These are phyloP conservation scores for Hygrophila difformis DNA, from an alignment of 257 asterid genomes.

Conservation along the genomic window DNA sequence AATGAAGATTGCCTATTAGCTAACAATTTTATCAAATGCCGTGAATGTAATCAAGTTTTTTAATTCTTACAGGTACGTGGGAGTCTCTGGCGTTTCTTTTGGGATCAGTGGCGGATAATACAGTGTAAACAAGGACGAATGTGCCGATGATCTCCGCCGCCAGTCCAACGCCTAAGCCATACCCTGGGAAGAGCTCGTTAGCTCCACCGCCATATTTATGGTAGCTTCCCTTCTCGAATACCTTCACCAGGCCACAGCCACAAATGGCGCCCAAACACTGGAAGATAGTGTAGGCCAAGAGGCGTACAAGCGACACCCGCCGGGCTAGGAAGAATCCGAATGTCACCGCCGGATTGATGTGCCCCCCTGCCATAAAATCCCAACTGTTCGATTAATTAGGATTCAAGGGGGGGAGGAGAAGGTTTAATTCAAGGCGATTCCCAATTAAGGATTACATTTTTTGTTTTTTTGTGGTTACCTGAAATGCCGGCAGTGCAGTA, in stretches of 20 bases:
- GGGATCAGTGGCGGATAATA: slow-evolving; percentile 46
- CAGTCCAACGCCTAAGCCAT: slow-evolving; percentile 36
- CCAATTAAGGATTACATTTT: no score
- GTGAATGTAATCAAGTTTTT: no score
- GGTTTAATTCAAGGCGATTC: no score
- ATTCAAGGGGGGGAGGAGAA: no score
- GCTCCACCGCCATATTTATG: slow-evolving; percentile 37
- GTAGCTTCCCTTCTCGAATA: slow-evolving; percentile 28
- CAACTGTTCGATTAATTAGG: neutral
- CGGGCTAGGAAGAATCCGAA: slow-evolving; percentile 40
- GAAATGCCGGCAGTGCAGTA: slow-evolving; percentile 40
- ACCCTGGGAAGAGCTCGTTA: slow-evolving; percentile 20
- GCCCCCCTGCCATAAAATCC: slow-evolving; percentile 24
- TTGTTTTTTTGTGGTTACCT: slow-evolving; percentile 9
- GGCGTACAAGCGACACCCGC: slow-evolving; percentile 37
- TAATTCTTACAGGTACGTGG: slow-evolving; percentile 33
- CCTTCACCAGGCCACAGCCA: slow-evolving; percentile 40
- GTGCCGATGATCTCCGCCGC: slow-evolving; percentile 46
- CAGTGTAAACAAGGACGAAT: slow-evolving; percentile 42
- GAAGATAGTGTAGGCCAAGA: slow-evolving; percentile 36
- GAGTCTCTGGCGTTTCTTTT: slow-evolving; percentile 51
- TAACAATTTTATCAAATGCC: no score
- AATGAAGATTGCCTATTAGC: no score
- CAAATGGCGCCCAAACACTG: slow-evolving; percentile 47
- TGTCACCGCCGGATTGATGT: slow-evolving; percentile 47